Evolutionary conservation across 177 flowering plant genomes (phyloP).

Genomic region (Vitis hybrid): DNA sequence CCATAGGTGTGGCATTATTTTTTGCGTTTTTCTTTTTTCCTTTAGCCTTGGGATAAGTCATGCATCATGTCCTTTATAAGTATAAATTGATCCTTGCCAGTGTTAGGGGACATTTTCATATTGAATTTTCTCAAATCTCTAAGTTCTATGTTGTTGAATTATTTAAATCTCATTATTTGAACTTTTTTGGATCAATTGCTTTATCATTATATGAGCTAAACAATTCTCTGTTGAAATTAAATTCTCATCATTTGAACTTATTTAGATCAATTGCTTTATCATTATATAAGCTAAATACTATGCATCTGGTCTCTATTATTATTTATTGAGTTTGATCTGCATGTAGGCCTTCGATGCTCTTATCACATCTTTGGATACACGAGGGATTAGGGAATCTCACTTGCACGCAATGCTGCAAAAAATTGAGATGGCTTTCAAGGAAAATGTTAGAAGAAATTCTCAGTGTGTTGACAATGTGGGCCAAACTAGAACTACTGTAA

Average conservation of each 20-base stretch:
- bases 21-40: too few species aligned
- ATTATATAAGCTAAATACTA: not conserved
- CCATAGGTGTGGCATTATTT: too few species aligned
- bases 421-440: slow-evolving; percentile 66
- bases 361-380: slow-evolving; percentile 71
- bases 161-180: too few species aligned
- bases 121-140: too few species aligned
- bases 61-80: too few species aligned
- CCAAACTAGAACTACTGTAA: slow-evolving; percentile 14
- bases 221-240: too few species aligned
- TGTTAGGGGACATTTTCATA: too few species aligned
- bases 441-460: slow-evolving; percentile 37
- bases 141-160: too few species aligned
- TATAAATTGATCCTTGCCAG: too few species aligned
- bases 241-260: not conserved
- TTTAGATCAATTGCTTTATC: not conserved
- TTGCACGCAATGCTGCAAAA: slow-evolving; percentile 76
- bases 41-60: too few species aligned
- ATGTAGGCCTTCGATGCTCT: slow-evolving; percentile 87
- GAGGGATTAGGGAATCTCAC: slow-evolving; percentile 89
- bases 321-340: not conserved
- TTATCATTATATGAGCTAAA: too few species aligned
- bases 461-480: slow-evolving; percentile 1
- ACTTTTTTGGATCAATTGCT: too few species aligned
- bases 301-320: not conserved